Conservation (phyloP, 306 rosid genomes). For the Bauhinia variegata region DNA sequence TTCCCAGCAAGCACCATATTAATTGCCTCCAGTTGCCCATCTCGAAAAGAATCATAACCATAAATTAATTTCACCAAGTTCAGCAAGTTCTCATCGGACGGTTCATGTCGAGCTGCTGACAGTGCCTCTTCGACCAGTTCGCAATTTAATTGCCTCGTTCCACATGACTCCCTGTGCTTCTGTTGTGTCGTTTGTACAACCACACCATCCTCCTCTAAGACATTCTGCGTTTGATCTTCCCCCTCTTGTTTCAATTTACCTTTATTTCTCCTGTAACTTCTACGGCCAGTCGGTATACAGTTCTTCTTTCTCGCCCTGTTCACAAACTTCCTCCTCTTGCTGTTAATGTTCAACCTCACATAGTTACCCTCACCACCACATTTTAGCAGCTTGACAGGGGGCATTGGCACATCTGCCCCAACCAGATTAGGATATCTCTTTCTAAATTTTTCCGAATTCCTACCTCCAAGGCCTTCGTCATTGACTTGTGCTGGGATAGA, state of each 20-base stretch:
- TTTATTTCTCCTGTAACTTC: constrained; percentile 46
- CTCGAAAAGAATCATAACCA: constrained; percentile 77
- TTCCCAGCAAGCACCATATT: constrained; percentile 73
- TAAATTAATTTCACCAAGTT: constrained; percentile 59
- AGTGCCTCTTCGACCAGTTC: constrained; percentile 50
- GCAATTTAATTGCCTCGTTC: constrained; percentile 41
- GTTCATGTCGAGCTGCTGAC: constrained; percentile 47
- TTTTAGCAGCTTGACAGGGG: constrained; percentile 51
- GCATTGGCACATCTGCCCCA: constrained; percentile 56
- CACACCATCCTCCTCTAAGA: constrained; percentile 49
- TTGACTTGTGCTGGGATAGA: constrained; percentile 30
- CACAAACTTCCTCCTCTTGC: constrained; percentile 59
- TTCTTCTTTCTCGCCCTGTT: constrained; percentile 49
- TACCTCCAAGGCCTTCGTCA: constrained; percentile 6
- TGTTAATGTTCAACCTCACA: constrained; percentile 66
- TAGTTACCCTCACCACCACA: constrained; percentile 69
- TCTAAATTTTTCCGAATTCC: constrained; percentile 15
- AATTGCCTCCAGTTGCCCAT: constrained; percentile 84
- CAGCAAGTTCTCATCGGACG: constrained; percentile 72
- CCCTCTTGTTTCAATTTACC: constrained; percentile 36
- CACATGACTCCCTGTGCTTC: constrained; percentile 42
- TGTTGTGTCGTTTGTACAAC: constrained; percentile 35
- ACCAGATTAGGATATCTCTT: constrained; percentile 62
- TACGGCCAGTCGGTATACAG: constrained; percentile 40
- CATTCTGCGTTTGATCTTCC: constrained; percentile 34